Evolutionary conservation across 805 yeast genomes (phyloP).

Genomic region (Candida suzukii): DNA sequence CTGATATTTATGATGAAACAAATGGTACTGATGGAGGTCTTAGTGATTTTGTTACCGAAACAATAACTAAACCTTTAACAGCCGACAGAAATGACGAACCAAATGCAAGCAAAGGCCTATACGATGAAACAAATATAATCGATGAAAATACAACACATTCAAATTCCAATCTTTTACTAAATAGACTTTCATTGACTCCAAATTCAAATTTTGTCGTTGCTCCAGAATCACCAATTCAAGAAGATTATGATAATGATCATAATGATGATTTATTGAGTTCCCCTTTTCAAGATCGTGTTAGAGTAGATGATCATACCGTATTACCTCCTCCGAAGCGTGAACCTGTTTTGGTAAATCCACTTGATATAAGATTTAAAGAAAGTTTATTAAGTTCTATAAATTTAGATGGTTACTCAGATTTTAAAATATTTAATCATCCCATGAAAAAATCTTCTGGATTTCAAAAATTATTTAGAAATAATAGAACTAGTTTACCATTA

Average conservation of each 20-base stretch:
- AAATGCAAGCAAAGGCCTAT: background rate
- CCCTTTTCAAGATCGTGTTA: slow-evolving; percentile 35
- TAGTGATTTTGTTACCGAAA: slow-evolving; percentile 42
- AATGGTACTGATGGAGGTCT: slow-evolving; percentile 14
- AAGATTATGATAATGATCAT: background rate
- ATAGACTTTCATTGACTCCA: slow-evolving; percentile 7
- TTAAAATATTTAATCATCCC: background rate
- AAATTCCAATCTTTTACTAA: background rate
- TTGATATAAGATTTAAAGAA: slow-evolving; percentile 32
- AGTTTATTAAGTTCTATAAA: slow-evolving; percentile 30
- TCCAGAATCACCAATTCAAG: slow-evolving; percentile 22
- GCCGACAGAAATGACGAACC: slow-evolving; percentile 1
- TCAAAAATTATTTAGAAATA: slow-evolving; percentile 11
- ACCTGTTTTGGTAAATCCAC: slow-evolving; percentile 27
- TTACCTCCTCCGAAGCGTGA: background rate
- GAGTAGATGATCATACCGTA: background rate
- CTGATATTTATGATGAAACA: slow-evolving; percentile 6
- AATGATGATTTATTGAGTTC: slow-evolving; percentile 30
- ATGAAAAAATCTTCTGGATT: slow-evolving; percentile 11
- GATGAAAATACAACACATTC: background rate
- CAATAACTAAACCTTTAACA: slow-evolving; percentile 24
- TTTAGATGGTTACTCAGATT: slow-evolving; percentile 24
- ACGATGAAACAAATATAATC: background rate
- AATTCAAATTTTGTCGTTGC: slow-evolving; percentile 8
- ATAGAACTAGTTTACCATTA: slow-evolving; percentile 3